Conservation (phyloP, 2,329 filamentous ascomycete species). For the Aspergillus versicolor region DNA sequence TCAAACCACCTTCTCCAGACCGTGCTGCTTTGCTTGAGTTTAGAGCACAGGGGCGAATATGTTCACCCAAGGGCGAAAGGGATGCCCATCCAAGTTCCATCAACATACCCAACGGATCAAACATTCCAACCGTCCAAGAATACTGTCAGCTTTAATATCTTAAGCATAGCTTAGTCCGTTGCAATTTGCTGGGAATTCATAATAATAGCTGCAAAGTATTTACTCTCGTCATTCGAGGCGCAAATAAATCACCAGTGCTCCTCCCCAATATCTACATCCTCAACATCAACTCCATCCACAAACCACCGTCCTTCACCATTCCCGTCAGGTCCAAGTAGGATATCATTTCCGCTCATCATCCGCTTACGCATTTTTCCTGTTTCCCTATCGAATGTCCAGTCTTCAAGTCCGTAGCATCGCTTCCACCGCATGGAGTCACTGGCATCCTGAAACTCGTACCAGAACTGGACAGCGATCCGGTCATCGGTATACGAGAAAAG, state of each 20-base stretch:
- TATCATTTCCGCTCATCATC: slow-evolving; percentile 50
- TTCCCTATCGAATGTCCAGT: slow-evolving; percentile 48
- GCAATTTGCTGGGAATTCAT: background rate
- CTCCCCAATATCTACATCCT: slow-evolving; percentile 36
- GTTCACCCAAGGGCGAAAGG: slow-evolving; percentile 16
- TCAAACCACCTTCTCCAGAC: background rate
- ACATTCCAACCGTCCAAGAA: slow-evolving; percentile 4
- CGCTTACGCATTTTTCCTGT: slow-evolving; percentile 48
- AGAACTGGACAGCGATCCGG: slow-evolving; percentile 85
- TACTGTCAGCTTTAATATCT: background rate
- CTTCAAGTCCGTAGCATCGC: slow-evolving; percentile 74
- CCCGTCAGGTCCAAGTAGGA: slow-evolving; percentile 42
- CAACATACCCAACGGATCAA: slow-evolving; percentile 1
- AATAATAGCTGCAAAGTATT: background rate
- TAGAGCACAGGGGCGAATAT: slow-evolving; percentile 10
- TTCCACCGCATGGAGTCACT: slow-evolving; percentile 69
- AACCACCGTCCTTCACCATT: slow-evolving; percentile 48
- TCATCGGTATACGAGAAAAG: slow-evolving; percentile 74
- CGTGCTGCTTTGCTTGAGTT: background rate
- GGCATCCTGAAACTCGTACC: slow-evolving; percentile 77
- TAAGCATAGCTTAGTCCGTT: too few relatives aligned
- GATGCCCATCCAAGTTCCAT: background rate
- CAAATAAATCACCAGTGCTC: slow-evolving; percentile 33
- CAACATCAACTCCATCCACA: slow-evolving; percentile 42
- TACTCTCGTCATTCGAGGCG: too few relatives aligned